A percentile compares a stretch with the other conserved stretches of the same genome.
These are phyloP conservation scores for Anisodus acutangulus DNA, from an alignment of 257 asterid species.

Conservation along the genomic window DNA sequence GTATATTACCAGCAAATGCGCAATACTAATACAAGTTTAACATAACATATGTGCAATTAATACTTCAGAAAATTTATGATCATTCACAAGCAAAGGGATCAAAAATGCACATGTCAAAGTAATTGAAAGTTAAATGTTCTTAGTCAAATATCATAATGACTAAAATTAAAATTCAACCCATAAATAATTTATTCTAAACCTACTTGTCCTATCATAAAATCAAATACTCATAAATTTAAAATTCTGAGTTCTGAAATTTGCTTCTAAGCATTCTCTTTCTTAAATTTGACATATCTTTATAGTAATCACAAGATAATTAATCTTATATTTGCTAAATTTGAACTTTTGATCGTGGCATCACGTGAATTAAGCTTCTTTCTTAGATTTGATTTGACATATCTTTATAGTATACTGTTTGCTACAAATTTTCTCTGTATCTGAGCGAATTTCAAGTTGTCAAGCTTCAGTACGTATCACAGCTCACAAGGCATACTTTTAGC, in stretches of 20 bases:
- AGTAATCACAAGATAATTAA: not conserved
- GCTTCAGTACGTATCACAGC: constrained; percentile 12
- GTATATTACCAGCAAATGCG: too few species aligned
- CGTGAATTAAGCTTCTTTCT: constrained; percentile 7
- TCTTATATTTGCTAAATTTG: constrained; percentile 3
- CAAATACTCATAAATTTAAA: not conserved
- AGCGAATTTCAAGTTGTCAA: not conserved
- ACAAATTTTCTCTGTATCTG: not conserved
- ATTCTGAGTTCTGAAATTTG: not conserved
- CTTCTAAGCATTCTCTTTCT: not conserved
- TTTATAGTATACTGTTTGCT: not conserved
- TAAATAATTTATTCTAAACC: not conserved
- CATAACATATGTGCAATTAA: too few species aligned
- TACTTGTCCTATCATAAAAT: not conserved
- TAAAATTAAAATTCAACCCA: not conserved
- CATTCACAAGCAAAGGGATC: not conserved
- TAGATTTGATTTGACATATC: too few species aligned
- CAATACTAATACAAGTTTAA: too few species aligned
- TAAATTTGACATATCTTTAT: not conserved
- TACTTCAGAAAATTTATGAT: not conserved
- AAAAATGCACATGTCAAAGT: not conserved
- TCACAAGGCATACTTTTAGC: constrained; percentile 27
- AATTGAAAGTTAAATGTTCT: not conserved
- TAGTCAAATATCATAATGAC: not conserved
- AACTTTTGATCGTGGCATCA: constrained; percentile 18